Evolutionary conservation across 805 yeast species (phyloP), one percentile per base, ranked within the genome.

Genomic region (Kockiozyma suomiensis): DNA sequence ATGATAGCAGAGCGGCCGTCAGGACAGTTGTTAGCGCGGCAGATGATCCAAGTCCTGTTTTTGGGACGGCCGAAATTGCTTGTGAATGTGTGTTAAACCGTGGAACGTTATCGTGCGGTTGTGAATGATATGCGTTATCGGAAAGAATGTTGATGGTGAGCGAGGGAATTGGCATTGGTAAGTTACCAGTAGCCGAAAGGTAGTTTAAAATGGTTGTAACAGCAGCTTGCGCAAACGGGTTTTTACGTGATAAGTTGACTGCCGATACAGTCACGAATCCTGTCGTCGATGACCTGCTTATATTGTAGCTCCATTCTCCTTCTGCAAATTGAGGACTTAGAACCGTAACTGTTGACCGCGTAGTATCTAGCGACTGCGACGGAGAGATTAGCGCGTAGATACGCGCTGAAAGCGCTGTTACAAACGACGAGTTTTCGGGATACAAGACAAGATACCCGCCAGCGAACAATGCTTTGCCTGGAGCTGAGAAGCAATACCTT

Each of bases 21-120:
- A 92, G 78, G 1, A 88, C 92, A 0, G 96, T 82, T 1, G 90
- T 96, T 59, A 94, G 78, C 0, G 97, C 97, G 0, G 99, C 99
- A 33, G 97, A 90, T 12, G 97, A 90, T 0, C 99, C 99, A 50
- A 94, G 78, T 0, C 99, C 99, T 0, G 99, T 94, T 71, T 94
- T 94, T 1, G 97, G 85, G 4, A 91, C 96, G 37, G 87, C 76
- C 0, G 82, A 78, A 56, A 94, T 90, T 15, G 83, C 78, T 25
- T 71, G 61, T 0, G 72, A 56, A 71, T 93, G 97, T 71, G 77
- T 85, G 45, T 81, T 74, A 70, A 92, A 92, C 17, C 70, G 62
- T 45, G 25, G 56, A 17, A 56, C 61, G 23, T 55, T 56, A 41
- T 53, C 64, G 40, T 47, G 26, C 38, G 79, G 73, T 68, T 87